Conservation (phyloP, 169 alveolate species). For the Cardiosporidium cionae region DNA sequence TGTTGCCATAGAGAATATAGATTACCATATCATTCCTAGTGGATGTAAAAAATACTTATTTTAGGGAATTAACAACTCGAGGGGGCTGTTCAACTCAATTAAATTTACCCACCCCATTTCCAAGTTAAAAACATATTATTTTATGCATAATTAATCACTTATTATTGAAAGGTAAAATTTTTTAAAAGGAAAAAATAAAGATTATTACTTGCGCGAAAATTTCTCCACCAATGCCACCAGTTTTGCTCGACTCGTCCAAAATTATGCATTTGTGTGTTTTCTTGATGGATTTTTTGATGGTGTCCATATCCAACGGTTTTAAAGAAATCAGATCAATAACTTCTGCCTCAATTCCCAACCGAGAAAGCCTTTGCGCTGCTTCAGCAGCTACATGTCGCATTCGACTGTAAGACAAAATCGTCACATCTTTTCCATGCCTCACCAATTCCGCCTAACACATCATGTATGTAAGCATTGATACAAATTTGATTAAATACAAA, state of each 20-base stretch:
- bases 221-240: constrained; percentile 80
- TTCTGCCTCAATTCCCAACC: constrained; percentile 69
- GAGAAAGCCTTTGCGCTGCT: constrained; percentile 69
- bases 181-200: not conserved
- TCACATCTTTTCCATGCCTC: constrained; percentile 68
- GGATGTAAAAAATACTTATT: not conserved
- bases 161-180: not conserved
- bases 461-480: no score
- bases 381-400: constrained; percentile 66
- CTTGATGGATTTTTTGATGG: constrained; percentile 63
- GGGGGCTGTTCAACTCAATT: not conserved
- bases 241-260: constrained; percentile 84
- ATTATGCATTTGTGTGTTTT: constrained; percentile 77
- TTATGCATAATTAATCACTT: not conserved
- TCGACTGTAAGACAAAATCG: constrained; percentile 72
- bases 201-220: constrained; percentile 45
- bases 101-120: not conserved
- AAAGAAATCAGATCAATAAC: constrained; percentile 75
- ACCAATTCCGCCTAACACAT: constrained; percentile 78
- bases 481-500: no score
- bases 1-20: not conserved
- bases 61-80: not conserved
- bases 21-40: not conserved
- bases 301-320: constrained; percentile 73
- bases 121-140: not conserved